phyloP scores from a whole-genome alignment of 805 yeast species.

The Vanderwaltozyma yarrowii region DNA sequence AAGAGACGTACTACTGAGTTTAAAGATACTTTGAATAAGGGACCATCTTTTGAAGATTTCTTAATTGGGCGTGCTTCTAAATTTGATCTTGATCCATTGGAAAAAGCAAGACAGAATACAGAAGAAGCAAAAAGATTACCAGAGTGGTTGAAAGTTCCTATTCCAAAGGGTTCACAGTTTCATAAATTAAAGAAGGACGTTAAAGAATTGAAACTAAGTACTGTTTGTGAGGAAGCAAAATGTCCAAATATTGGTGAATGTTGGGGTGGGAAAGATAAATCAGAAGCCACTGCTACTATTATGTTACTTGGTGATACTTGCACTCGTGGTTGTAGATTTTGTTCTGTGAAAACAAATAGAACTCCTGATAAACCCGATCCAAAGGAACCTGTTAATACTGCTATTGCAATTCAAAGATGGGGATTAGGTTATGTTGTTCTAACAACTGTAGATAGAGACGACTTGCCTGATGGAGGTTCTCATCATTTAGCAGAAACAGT shows the following conservation, averaged over 20 bases:
- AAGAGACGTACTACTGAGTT: slow-evolving; percentile 37
- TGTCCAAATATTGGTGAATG: slow-evolving; percentile 99
- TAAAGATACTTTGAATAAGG: slow-evolving; percentile 60
- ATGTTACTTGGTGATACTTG: slow-evolving; percentile 98
- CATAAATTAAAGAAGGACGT: slow-evolving; percentile 76
- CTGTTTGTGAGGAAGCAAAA: slow-evolving; percentile 97
- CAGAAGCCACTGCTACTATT: slow-evolving; percentile 85
- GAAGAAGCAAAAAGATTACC: slow-evolving; percentile 72
- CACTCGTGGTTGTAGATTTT: slow-evolving; percentile 97
- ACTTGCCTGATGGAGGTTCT: slow-evolving; percentile 87
- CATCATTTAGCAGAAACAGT: slow-evolving; percentile 86
- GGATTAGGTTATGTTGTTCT: slow-evolving; percentile 95
- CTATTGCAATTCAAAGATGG: slow-evolving; percentile 95
- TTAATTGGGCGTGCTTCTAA: slow-evolving; percentile 70
- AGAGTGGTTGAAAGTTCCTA: slow-evolving; percentile 87
- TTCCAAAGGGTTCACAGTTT: slow-evolving; percentile 88
- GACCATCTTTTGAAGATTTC: slow-evolving; percentile 93
- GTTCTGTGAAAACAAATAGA: slow-evolving; percentile 91
- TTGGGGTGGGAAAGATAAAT: slow-evolving; percentile 86
- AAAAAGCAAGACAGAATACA: slow-evolving; percentile 46
- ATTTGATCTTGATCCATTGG: slow-evolving; percentile 60
- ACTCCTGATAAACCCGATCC: slow-evolving; percentile 86
- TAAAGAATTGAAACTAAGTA: slow-evolving; percentile 76
- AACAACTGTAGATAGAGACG: slow-evolving; percentile 97
- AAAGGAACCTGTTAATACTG: slow-evolving; percentile 94